phyloP scores from a whole-genome alignment of 2,329 filamentous ascomycete species.

The Ceratocystis eucalypticola region DNA sequence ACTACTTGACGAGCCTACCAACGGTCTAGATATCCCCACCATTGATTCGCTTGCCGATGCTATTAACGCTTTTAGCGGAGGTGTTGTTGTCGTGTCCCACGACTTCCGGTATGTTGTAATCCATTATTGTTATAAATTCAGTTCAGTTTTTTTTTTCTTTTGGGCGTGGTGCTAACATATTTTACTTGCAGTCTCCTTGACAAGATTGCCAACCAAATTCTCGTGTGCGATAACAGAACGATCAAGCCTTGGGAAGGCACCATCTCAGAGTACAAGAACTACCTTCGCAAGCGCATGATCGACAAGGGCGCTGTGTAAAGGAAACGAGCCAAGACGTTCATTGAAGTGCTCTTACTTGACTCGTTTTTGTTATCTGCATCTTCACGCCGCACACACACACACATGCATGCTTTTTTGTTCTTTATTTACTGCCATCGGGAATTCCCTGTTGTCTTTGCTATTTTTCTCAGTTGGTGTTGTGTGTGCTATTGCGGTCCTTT shows the following conservation, averaged over 20 bases:
- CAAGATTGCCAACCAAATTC: slow-evolving; percentile 99
- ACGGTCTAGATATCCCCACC: slow-evolving; percentile 96
- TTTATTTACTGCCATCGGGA: no score
- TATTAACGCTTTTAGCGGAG: slow-evolving; percentile 90
- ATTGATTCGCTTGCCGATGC: slow-evolving; percentile 96
- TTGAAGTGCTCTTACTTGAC: not conserved
- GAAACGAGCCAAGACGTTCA: not conserved
- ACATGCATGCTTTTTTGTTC: no score
- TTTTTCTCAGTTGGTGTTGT: slow-evolving; percentile 1
- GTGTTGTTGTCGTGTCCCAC: slow-evolving; percentile 96
- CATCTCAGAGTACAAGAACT: slow-evolving; percentile 95
- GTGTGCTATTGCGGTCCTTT: no score
- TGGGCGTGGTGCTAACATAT: slow-evolving; percentile 22
- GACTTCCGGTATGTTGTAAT: slow-evolving; percentile 73
- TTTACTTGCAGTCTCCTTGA: slow-evolving; percentile 60
- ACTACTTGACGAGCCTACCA: slow-evolving; percentile 94
- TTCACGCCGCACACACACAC: not conserved
- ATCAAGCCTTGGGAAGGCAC: slow-evolving; percentile 76
- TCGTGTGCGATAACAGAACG: slow-evolving; percentile 97
- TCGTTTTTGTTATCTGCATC: not conserved
- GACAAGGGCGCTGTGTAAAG: slow-evolving; percentile 65
- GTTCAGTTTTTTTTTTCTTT: slow-evolving; percentile 2
- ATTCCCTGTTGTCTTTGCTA: not conserved
- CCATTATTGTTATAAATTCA: not conserved
- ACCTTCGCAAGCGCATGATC: slow-evolving; percentile 98